Percentiles rank a stretch among this genome's conserved stretches.
Evolutionary conservation across 495 filamentous ascomycete genomes (phyloP).

Genomic region (Trichocladium uniseriatum): DNA sequence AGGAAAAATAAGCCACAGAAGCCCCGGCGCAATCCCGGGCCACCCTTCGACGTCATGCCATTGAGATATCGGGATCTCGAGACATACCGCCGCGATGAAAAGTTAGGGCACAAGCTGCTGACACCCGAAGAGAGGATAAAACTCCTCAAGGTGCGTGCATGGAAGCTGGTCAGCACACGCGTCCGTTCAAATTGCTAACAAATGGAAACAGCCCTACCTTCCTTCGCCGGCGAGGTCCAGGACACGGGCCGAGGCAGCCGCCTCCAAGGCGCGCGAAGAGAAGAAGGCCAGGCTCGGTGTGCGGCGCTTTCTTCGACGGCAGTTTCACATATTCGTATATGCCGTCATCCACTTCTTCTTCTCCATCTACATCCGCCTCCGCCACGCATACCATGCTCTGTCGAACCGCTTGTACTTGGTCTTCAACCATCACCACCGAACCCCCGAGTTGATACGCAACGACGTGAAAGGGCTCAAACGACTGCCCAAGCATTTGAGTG

Average conservation of each 20-base stretch:
- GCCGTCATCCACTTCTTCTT: slow-evolving; percentile 70
- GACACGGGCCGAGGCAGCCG: slow-evolving; percentile 8
- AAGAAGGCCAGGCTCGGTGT: slow-evolving; percentile 43
- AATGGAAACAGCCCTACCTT: slow-evolving; percentile 52
- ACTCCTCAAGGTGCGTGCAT: slow-evolving; percentile 45
- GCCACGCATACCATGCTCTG: slow-evolving; percentile 68
- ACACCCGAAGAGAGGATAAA: slow-evolving; percentile 57
- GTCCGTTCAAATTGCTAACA: slow-evolving; percentile 21
- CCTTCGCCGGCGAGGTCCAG: slow-evolving; percentile 41
- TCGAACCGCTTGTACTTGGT: slow-evolving; percentile 66
- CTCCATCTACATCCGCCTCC: slow-evolving; percentile 72
- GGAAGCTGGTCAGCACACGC: slow-evolving; percentile 1
- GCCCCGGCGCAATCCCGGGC: neutral
- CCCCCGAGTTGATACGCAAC: slow-evolving; percentile 77
- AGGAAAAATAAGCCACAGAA: neutral
- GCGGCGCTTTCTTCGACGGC: slow-evolving; percentile 55
- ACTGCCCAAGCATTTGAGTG: slow-evolving; percentile 77
- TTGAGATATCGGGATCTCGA: slow-evolving; percentile 45
- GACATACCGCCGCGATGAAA: slow-evolving; percentile 56
- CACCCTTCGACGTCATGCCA: slow-evolving; percentile 35
- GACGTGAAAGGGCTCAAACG: slow-evolving; percentile 69
- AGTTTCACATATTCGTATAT: slow-evolving; percentile 61
- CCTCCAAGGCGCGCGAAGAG: slow-evolving; percentile 13
- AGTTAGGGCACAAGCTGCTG: slow-evolving; percentile 48
- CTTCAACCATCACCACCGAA: slow-evolving; percentile 85